phyloP scores from a whole-genome alignment of 768 basidiomycete genomes.

The Pleurotus eryngii region DNA sequence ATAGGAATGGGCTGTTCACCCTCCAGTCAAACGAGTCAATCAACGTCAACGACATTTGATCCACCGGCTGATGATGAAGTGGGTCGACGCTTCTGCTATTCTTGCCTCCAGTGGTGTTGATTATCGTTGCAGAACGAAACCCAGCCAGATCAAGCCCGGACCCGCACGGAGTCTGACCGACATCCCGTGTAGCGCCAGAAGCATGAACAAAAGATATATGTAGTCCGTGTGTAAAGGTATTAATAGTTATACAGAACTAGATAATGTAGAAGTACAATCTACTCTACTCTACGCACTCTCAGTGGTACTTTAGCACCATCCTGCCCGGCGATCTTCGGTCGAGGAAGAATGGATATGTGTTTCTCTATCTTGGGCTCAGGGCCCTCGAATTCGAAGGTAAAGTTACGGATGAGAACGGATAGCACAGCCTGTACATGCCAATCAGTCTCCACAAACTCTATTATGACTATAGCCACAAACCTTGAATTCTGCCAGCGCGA shows the following conservation, averaged over 20 bases:
- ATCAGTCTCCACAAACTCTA: neutral
- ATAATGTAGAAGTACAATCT: neutral
- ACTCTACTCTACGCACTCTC: slow-evolving; percentile 8
- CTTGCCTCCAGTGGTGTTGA: no score
- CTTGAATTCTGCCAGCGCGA: slow-evolving; percentile 46
- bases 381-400: slow-evolving; percentile 34
- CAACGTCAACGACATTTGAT: neutral
- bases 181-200: no score
- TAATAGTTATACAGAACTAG: no score
- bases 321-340: slow-evolving; percentile 32
- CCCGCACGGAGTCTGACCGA: no score
- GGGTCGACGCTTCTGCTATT: neutral
- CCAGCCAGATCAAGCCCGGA: no score
- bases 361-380: slow-evolving; percentile 28
- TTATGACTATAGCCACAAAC: slow-evolving; percentile 15
- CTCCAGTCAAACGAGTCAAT: neutral
- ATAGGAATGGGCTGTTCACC: neutral
- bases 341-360: slow-evolving; percentile 26
- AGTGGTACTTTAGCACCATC: slow-evolving; percentile 8
- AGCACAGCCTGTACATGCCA: slow-evolving; percentile 32
- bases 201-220: no score
- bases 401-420: slow-evolving; percentile 38
- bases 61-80: neutral
- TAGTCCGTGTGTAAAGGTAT: no score
- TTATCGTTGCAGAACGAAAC: no score